Evolutionary conservation across 2,329 filamentous ascomycete genomes (phyloP).

Genomic region (Leptoxyphium fumago): DNA sequence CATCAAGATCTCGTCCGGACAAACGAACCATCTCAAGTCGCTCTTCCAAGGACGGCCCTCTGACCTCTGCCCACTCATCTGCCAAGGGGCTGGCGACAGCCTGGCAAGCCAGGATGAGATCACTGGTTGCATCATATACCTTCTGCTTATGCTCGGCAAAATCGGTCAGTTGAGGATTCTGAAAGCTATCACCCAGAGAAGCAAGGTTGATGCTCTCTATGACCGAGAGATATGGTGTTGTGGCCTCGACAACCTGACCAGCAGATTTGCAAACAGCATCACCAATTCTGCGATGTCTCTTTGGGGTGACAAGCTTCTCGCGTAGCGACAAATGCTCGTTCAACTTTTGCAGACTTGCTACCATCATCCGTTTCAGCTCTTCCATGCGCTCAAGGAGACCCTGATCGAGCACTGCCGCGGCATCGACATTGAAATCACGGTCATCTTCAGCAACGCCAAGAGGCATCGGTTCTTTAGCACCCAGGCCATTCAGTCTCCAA

Average conservation of each 20-base stretch:
- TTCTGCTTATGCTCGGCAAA: conserved; percentile 86
- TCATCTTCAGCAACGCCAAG: conserved; percentile 75
- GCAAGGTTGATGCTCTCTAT: conserved; percentile 87
- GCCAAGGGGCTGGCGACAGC: conserved; percentile 79
- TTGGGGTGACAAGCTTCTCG: conserved; percentile 68
- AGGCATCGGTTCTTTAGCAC: conserved; percentile 49
- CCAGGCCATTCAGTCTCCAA: conserved; percentile 60
- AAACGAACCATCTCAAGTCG: conserved; percentile 66
- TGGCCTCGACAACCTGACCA: conserved; percentile 69
- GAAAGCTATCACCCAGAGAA: conserved; percentile 59
- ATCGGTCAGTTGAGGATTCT: conserved; percentile 73
- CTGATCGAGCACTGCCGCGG: conserved; percentile 58
- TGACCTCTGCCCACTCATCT: conserved; percentile 91
- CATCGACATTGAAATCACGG: conserved; percentile 57
- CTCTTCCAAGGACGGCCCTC: conserved; percentile 77
- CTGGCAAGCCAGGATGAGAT: conserved; percentile 77
- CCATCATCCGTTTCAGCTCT: conserved; percentile 68
- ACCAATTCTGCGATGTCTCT: conserved; percentile 64
- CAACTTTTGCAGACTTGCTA: conserved; percentile 72
- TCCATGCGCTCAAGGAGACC: conserved; percentile 71
- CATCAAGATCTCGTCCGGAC: conserved; percentile 68
- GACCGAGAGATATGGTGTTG: conserved; percentile 76
- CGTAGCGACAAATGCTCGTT: conserved; percentile 67
- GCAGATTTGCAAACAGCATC: conserved; percentile 70
- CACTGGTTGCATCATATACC: conserved; percentile 83